Conservation (phyloP, 257 asterid species). For the Parsonsia alboflavescens region DNA sequence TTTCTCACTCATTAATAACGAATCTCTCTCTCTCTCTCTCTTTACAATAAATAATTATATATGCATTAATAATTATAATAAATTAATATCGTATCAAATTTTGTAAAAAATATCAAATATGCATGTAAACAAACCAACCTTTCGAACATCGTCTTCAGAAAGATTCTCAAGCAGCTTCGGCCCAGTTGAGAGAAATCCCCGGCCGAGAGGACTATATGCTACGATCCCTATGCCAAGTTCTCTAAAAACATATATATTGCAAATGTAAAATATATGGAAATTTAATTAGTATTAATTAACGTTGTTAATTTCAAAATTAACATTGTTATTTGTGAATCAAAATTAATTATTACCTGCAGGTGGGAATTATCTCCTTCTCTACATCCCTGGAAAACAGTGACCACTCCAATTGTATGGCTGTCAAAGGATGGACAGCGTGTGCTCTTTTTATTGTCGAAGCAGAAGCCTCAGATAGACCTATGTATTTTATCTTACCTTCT, state of each 20-base stretch:
- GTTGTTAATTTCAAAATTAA: no score
- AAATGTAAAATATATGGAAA: no score
- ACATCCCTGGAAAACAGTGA: slow-evolving; percentile 28
- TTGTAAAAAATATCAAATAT: no score
- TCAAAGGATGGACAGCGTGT: slow-evolving; percentile 33
- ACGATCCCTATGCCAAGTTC: slow-evolving; percentile 42
- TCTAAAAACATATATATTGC: slow-evolving; percentile 13
- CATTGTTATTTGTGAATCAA: no score
- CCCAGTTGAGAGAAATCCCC: slow-evolving; percentile 31
- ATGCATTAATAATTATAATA: no score
- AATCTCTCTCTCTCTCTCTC: no score
- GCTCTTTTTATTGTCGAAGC: slow-evolving; percentile 36
- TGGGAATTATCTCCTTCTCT: slow-evolving; percentile 36
- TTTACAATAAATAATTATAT: no score
- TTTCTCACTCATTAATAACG: no score
- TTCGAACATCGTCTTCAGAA: slow-evolving; percentile 28
- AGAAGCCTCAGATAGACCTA: slow-evolving; percentile 29
- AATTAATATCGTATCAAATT: no score
- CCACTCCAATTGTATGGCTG: slow-evolving; percentile 36
- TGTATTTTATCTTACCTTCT: slow-evolving; percentile 27
- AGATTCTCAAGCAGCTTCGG: slow-evolving; percentile 25
- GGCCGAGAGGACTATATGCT: slow-evolving; percentile 40
- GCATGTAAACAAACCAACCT: slow-evolving; percentile 20
- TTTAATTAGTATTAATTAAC: no score
- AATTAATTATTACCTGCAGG: slow-evolving; percentile 34